Conservation (phyloP, 257 asterid species). For the Fraxinus cuspidata region DNA sequence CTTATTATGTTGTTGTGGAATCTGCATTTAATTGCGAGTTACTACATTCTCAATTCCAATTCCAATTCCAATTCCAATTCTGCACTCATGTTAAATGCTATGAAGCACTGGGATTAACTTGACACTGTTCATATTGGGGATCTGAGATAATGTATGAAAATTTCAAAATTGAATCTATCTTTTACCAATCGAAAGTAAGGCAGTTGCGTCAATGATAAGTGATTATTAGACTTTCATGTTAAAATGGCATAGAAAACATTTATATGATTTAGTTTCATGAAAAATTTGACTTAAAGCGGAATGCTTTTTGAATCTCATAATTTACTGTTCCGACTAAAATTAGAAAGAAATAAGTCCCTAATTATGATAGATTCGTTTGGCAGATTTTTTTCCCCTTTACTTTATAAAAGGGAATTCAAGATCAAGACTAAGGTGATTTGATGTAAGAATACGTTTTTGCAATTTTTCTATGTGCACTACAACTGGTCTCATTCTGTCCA, state of each 20-base stretch:
- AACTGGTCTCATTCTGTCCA: conserved; percentile 84
- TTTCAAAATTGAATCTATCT: neutral
- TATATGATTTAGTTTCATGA: neutral
- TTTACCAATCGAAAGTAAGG: neutral
- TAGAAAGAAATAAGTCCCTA: neutral
- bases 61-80: neutral
- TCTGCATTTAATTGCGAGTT: neutral
- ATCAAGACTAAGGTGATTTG: neutral
- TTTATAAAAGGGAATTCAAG: no score
- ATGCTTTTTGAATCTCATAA: neutral
- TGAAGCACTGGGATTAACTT: neutral
- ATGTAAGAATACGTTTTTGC: conserved; percentile 6
- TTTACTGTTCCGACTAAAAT: neutral
- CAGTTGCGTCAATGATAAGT: neutral
- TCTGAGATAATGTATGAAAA: neutral
- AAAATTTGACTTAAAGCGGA: neutral
- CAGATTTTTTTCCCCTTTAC: no score
- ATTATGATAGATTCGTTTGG: neutral
- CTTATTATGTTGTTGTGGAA: neutral
- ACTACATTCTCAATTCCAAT: neutral
- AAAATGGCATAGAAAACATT: neutral
- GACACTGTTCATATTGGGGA: neutral
- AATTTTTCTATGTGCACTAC: conserved; percentile 52
- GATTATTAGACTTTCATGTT: conserved; percentile 11
- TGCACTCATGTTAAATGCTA: neutral